These are phyloP conservation scores for Lotus japonicus DNA, from an alignment of 306 rosid genomes.

Conservation along the genomic window DNA sequence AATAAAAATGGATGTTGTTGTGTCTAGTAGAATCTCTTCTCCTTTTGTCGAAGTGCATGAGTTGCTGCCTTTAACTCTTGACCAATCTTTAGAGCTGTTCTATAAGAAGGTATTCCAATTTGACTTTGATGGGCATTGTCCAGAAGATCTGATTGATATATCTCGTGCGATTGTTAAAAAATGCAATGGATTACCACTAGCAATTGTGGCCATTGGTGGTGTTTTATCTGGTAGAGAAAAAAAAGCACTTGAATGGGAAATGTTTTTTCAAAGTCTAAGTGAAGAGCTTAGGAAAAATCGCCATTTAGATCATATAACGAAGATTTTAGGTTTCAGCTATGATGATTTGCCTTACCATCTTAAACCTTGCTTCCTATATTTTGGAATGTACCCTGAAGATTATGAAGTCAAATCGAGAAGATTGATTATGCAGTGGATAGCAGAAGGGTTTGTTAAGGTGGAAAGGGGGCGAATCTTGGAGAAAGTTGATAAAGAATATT, in stretches of 20 bases:
- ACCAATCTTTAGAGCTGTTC: background rate
- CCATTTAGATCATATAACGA: background rate
- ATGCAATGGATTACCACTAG: background rate
- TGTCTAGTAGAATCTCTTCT: background rate
- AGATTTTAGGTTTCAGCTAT: background rate
- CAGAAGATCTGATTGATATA: background rate
- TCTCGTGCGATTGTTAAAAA: background rate
- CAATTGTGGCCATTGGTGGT: background rate
- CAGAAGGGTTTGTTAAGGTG: conserved; percentile 13
- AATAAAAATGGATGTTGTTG: background rate
- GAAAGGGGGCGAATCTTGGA: background rate
- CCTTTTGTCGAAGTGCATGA: background rate
- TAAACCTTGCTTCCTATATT: background rate
- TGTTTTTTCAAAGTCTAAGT: background rate
- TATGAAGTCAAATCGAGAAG: background rate
- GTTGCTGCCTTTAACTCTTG: background rate
- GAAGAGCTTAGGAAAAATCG: background rate
- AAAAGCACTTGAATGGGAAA: background rate
- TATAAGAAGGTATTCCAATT: background rate
- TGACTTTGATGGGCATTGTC: background rate
- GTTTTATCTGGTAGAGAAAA: background rate
- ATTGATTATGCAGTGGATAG: background rate
- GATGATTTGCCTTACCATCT: background rate
- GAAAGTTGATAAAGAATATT: background rate
- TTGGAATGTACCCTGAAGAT: conserved; percentile 8